phyloP scores from a whole-genome alignment of 2,329 filamentous ascomycete species.

The Pseudocercospora fuligena region DNA sequence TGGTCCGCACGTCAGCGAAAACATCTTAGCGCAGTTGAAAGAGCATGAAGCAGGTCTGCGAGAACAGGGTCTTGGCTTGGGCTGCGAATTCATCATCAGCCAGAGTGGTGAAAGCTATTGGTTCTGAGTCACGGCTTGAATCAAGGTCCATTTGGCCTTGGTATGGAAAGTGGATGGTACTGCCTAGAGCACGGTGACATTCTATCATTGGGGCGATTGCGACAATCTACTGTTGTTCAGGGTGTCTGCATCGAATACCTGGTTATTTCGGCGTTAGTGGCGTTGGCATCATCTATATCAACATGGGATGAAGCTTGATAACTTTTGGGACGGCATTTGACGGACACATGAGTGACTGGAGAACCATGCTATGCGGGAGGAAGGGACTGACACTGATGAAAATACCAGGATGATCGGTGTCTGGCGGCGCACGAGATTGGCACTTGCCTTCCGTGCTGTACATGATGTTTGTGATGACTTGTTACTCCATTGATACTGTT shows the following conservation, averaged over 20 bases:
- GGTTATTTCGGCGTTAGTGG: not conserved
- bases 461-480: not conserved
- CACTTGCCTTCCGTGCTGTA: not conserved
- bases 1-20: slow-evolving; percentile 65
- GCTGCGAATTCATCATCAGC: slow-evolving; percentile 79
- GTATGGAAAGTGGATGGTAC: too few relatives aligned
- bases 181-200: too few relatives aligned
- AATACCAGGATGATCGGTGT: slow-evolving; percentile 1
- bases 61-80: slow-evolving; percentile 63
- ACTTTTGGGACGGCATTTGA: not conserved
- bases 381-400: not conserved
- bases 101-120: slow-evolving; percentile 64
- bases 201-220: too few relatives aligned
- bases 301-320: not conserved
- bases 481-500: not conserved
- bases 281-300: too few relatives aligned
- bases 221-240: not conserved
- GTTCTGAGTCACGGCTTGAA: slow-evolving; percentile 43
- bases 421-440: not conserved
- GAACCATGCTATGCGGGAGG: not conserved
- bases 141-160: not conserved
- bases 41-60: slow-evolving; percentile 61
- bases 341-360: not conserved
- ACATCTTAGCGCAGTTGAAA: slow-evolving; percentile 71
- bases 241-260: not conserved